phyloP scores from a whole-genome alignment of 495 filamentous ascomycete species.

The Physcia stellaris region DNA sequence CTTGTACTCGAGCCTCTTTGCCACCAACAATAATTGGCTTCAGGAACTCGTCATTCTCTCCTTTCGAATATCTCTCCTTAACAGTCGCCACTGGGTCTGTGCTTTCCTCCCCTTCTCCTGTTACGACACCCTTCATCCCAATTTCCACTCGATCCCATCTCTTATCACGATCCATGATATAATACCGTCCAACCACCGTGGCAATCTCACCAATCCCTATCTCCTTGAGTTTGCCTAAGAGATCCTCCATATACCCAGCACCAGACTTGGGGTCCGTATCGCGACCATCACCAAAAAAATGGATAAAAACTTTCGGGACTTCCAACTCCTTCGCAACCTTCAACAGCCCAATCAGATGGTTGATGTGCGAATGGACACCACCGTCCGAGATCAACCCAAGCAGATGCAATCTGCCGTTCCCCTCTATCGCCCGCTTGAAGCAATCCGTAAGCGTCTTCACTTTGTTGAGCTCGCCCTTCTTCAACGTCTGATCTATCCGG shows the following conservation, averaged over 20 bases:
- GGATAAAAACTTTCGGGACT: conserved; percentile 86
- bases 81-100: conserved; percentile 76
- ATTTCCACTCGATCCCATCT: conserved; percentile 91
- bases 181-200: conserved; percentile 94
- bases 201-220: conserved; percentile 76
- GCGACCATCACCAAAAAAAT: conserved; percentile 97
- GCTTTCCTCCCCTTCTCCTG: conserved; percentile 75
- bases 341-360: conserved; percentile 76
- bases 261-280: conserved; percentile 95
- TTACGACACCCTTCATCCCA: conserved; percentile 71
- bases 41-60: conserved; percentile 92
- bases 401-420: conserved; percentile 84
- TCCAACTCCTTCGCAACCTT: conserved; percentile 76
- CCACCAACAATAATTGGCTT: conserved; percentile 94
- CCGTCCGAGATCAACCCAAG: conserved; percentile 85
- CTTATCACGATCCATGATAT: conserved; percentile 99
- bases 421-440: conserved; percentile 69
- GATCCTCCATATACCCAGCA: conserved; percentile 69
- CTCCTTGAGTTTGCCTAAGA: conserved; percentile 65
- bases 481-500: conserved; percentile 88
- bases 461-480: conserved; percentile 69
- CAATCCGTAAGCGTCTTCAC: conserved; percentile 65
- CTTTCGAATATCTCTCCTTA: conserved; percentile 71
- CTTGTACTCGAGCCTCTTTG: conserved; percentile 68
- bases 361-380: conserved; percentile 92